Percentiles rank a stretch among this genome's conserved stretches.
phyloP scores from a whole-genome alignment of 2,329 filamentous ascomycete species.

The Ceratocystis huliohia region DNA sequence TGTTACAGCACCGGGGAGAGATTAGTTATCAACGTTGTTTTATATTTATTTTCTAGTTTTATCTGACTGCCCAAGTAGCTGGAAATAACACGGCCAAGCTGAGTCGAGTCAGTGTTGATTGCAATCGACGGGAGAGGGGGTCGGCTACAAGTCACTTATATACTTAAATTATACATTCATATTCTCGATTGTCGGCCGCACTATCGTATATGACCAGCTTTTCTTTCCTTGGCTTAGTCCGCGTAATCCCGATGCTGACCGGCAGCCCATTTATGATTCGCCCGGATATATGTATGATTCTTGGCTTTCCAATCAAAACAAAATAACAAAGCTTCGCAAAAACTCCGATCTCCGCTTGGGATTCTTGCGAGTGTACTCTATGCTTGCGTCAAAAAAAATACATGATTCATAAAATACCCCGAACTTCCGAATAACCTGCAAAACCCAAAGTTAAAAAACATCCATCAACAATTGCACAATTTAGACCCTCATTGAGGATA shows the following conservation, averaged over 20 bases:
- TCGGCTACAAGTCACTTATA: too few species aligned
- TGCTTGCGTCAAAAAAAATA: not conserved
- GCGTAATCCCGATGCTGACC: not conserved
- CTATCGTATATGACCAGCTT: not conserved
- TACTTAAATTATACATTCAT: too few species aligned
- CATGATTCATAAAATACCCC: not conserved
- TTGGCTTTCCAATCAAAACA: not conserved
- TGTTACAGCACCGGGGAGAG: too few species aligned
- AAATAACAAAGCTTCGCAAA: not conserved
- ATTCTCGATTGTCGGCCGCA: too few species aligned
- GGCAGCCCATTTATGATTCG: not conserved
- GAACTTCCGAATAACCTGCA: not conserved
- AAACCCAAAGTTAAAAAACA: too few species aligned
- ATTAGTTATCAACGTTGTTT: too few species aligned
- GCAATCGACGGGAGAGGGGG: not conserved
- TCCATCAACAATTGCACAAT: too few species aligned
- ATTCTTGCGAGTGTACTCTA: not conserved
- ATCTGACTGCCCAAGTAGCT: too few species aligned
- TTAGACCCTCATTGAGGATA: too few species aligned
- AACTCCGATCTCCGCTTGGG: not conserved
- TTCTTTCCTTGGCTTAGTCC: not conserved
- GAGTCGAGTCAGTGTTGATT: not conserved
- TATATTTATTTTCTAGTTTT: too few species aligned
- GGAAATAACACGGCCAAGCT: not conserved
- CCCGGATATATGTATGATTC: not conserved